Base-by-base conservation (phyloP, 2,329 filamentous ascomycete species). In the Didymella segeticola region DNA sequence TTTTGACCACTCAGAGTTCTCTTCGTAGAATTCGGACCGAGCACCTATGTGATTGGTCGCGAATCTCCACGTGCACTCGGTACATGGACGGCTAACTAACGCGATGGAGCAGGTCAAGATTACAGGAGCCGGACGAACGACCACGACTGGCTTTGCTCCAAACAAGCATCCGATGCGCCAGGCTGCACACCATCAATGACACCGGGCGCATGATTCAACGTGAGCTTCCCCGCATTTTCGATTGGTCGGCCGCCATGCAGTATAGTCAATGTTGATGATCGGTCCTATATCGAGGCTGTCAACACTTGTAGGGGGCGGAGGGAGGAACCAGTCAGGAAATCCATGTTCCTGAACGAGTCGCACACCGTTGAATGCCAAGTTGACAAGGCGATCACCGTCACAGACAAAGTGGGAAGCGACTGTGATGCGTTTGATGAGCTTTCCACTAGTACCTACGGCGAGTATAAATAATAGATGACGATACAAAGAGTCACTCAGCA, bases 61-160 rank as follows among this genome's bases (percentile, higher is more conserved):
- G 15, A 8, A 30, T 56, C 26, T 41, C 52, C 56, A 56, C 56
- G 48, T 58, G 56, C 49, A 39, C 41, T 39, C 30, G 41, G 54
- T 38, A 33, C 29, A 22, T 43, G 9, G 15, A 29, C 45, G 48
- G 49, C 30, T 39, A 25, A 9, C 60, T 66, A 66, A 66, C 58
- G 55, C 53, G 27, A 64, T 60, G 14, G 43, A 64, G 63, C 61
- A 66, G 63, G 63, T 66, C 62, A 60, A 56, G 57, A 46, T 50
- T 29, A 22, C 41, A 23, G 31, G 47, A 57, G 43, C 55, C 39
- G 48, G 39, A 43, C 38, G 43, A 47, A 42, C 57, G 53, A 37
- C 56, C 56, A 43, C 45, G 43, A 61, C 46, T 41, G 39, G 59
- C 25, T 48, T 17, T 46, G 25, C 50, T 41, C 26, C 46, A 48